A percentile compares a stretch with the other conserved stretches of the same genome.
These are phyloP conservation scores for Citrus reticulata DNA, from an alignment of 345 rosid species.

Conservation along the genomic window DNA sequence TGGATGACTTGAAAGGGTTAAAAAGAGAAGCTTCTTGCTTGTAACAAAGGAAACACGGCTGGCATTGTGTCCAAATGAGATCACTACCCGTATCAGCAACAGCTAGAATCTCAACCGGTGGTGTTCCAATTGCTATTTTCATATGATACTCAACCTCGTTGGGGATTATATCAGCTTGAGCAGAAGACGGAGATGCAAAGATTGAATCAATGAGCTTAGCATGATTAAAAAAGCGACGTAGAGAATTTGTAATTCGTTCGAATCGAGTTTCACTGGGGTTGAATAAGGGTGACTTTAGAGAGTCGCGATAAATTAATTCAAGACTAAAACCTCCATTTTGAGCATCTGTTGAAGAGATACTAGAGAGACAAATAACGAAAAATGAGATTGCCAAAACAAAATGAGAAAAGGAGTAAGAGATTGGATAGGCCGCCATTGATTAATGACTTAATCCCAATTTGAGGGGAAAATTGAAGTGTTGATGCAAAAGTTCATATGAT, in stretches of 20 bases:
- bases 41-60: neutral
- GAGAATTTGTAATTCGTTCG: neutral
- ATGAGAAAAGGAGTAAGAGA: too few relatives aligned
- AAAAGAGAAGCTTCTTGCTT: too few relatives aligned
- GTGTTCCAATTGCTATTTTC: slow-evolving; percentile 23
- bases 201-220: slow-evolving; percentile 1
- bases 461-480: too few relatives aligned
- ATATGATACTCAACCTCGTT: slow-evolving; percentile 9
- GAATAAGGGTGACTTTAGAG: slow-evolving; percentile 21
- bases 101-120: slow-evolving; percentile 4
- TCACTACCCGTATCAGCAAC: slow-evolving; percentile 20
- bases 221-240: slow-evolving; percentile 4
- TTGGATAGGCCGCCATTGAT: too few relatives aligned
- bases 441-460: too few relatives aligned
- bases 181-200: neutral
- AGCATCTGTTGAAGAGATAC: neutral
- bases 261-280: slow-evolving; percentile 1
- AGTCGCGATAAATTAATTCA: slow-evolving; percentile 27
- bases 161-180: neutral
- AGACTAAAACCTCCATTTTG: slow-evolving; percentile 12
- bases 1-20: too few relatives aligned
- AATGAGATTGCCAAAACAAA: too few relatives aligned
- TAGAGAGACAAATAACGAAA: too few relatives aligned
- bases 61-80: slow-evolving; percentile 23
- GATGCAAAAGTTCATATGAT: too few relatives aligned